Conservation (phyloP, 306 rosid species). For the Purshia tridentata region DNA sequence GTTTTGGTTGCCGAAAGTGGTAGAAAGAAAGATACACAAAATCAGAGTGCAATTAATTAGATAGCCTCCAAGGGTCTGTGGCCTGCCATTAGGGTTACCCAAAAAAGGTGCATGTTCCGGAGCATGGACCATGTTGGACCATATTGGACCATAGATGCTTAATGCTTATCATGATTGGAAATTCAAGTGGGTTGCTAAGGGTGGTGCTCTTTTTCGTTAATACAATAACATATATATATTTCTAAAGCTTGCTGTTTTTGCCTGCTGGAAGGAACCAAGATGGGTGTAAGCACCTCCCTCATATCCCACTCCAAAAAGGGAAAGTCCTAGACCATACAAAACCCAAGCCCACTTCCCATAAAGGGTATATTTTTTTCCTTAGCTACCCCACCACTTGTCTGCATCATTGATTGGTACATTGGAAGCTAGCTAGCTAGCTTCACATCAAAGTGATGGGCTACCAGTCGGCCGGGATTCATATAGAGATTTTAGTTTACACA, state of each 20-base stretch:
- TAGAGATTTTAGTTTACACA: too few relatives aligned
- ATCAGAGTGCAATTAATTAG: slow-evolving; percentile 17
- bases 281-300: slow-evolving; percentile 31
- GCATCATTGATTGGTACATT: slow-evolving; percentile 5
- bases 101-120: slow-evolving; percentile 18
- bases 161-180: slow-evolving; percentile 31
- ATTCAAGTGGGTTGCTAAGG: slow-evolving; percentile 21
- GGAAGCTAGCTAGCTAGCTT: not conserved
- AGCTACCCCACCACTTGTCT: slow-evolving; percentile 34
- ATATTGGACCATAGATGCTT: slow-evolving; percentile 26
- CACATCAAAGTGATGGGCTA: too few relatives aligned
- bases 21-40: slow-evolving; percentile 8
- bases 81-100: slow-evolving; percentile 22
- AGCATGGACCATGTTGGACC: not conserved
- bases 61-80: slow-evolving; percentile 16
- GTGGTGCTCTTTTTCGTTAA: slow-evolving; percentile 13
- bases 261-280: slow-evolving; percentile 26
- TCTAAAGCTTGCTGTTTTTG: not conserved
- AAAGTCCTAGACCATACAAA: slow-evolving; percentile 34
- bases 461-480: too few relatives aligned
- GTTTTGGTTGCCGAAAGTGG: slow-evolving; percentile 41
- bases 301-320: slow-evolving; percentile 40
- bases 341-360: slow-evolving; percentile 25
- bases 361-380: slow-evolving; percentile 33
- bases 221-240: not conserved